Base-by-base conservation (phyloP, 2,329 filamentous ascomycete species). In the Hypoxylon sp. region DNA sequence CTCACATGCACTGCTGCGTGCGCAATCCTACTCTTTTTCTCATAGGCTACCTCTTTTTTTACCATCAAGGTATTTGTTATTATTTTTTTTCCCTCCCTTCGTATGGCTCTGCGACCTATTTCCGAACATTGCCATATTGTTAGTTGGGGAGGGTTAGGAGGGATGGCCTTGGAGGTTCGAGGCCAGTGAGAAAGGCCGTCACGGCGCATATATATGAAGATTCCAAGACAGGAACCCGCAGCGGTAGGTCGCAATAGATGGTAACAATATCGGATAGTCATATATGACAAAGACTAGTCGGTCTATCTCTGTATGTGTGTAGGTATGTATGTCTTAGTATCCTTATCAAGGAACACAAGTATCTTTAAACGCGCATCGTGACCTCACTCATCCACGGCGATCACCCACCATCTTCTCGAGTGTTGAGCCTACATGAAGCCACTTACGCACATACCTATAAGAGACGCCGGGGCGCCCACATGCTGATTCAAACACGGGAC, bases 401-500 rank as follows among this genome's bases (percentile, higher is more conserved):
- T 55, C 39, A 12, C 52, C 16, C 16, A 45, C 34, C 55, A 41
- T 32, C 29, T 19, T 14, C 23, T 50, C 37, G 23, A 43, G 29
- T n/a, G 21, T 41, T 34, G n/a, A 30, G 32, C 48, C 51, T 39
- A 45, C 37, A 19, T 41, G 2, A 52, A 56, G 47, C 52, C 60
- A 32, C 54, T 41, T 53, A 53, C 53, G 46, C 41, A 51, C 52
- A 32, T 52, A 50, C 48, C 39, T 43, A 54, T 52, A 61, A 29
- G 41, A 34, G 29, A n/a, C 47, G 37, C 52, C 45, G 48, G 54
- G 46, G 16, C 41, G 59, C 63, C 67, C 67, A 69, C 67, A 69
- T 69, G 60, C 53, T 52, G 37, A 57, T 56, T 60, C 63, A 69
- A 52, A 67, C 67, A 69, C 67, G 67, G 67, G 67, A 69, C 67